Evolutionary conservation across 1,284 basidiomycete species (phyloP).

Genomic region (Cryptococcus wingfieldii): DNA sequence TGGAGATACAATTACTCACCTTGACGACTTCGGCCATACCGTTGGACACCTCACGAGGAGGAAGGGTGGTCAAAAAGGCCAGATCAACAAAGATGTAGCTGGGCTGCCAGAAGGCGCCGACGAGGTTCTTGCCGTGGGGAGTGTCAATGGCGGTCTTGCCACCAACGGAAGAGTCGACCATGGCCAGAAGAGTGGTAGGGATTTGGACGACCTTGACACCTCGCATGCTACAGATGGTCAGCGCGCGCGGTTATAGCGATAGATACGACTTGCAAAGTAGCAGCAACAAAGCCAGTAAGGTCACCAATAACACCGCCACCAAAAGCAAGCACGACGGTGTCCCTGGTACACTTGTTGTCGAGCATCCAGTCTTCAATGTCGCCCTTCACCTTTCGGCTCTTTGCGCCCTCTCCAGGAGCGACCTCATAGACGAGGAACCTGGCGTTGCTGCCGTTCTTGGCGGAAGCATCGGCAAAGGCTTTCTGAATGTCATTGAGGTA

Average conservation of each 20-base stretch:
- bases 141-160: slow-evolving; percentile 99
- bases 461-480: slow-evolving; percentile 59
- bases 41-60: slow-evolving; percentile 89
- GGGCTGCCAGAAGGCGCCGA: slow-evolving; percentile 98
- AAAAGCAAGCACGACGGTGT: slow-evolving; percentile 87
- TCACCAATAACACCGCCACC: slow-evolving; percentile 97
- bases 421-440: slow-evolving; percentile 77
- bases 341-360: slow-evolving; percentile 81
- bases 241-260: not conserved
- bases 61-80: slow-evolving; percentile 90
- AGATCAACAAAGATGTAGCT: slow-evolving; percentile 97
- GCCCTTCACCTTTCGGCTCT: slow-evolving; percentile 87
- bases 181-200: slow-evolving; percentile 91
- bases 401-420: slow-evolving; percentile 86
- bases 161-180: slow-evolving; percentile 97
- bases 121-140: slow-evolving; percentile 92
- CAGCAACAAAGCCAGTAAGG: slow-evolving; percentile 90
- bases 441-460: slow-evolving; percentile 50
- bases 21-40: slow-evolving; percentile 99
- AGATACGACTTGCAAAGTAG: slow-evolving; percentile 80
- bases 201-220: slow-evolving; percentile 92
- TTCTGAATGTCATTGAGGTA: slow-evolving; percentile 66
- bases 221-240: slow-evolving; percentile 60
- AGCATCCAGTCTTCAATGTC: slow-evolving; percentile 92
- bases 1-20: slow-evolving; percentile 51